These are phyloP conservation scores for Candida methanosorbosa DNA, from an alignment of 805 yeast species.

Conservation along the genomic window DNA sequence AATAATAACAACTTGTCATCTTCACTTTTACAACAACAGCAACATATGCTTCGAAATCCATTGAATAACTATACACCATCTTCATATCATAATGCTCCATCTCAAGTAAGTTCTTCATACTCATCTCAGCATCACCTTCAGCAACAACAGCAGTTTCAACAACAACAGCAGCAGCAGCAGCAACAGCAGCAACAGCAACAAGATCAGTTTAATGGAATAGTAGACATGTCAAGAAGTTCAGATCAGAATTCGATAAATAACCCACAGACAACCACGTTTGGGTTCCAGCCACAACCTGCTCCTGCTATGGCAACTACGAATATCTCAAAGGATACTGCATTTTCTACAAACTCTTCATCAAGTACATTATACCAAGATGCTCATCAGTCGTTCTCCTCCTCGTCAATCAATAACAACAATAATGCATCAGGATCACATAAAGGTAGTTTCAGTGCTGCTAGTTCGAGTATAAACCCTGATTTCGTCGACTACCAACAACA, in stretches of 20 bases:
- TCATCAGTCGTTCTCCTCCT: slow-evolving; percentile 12
- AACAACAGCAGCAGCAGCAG: slow-evolving; percentile 5
- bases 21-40: slow-evolving; percentile 3
- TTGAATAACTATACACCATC: slow-evolving; percentile 2
- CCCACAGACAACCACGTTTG: slow-evolving; percentile 4
- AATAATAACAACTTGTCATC: background rate
- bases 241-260: slow-evolving; percentile 2
- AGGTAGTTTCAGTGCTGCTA: too few species aligned
- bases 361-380: slow-evolving; percentile 25
- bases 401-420: background rate
- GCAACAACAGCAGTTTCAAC: slow-evolving; percentile 2
- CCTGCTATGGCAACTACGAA: slow-evolving; percentile 48
- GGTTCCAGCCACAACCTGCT: slow-evolving; percentile 28
- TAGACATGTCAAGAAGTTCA: slow-evolving; percentile 8
- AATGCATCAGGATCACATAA: background rate
- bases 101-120: slow-evolving; percentile 33
- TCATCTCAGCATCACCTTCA: slow-evolving; percentile 12
- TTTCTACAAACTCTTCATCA: slow-evolving; percentile 25
- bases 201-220: slow-evolving; percentile 8
- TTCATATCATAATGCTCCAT: slow-evolving; percentile 37
- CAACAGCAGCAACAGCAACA: slow-evolving; percentile 4
- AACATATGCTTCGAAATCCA: slow-evolving; percentile 2
- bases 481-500: slow-evolving; percentile 1
- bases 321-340: slow-evolving; percentile 40
- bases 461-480: too few species aligned